Evolutionary conservation across 1,284 basidiomycete species (phyloP).

Genomic region (Ceratobasidium sp.): DNA sequence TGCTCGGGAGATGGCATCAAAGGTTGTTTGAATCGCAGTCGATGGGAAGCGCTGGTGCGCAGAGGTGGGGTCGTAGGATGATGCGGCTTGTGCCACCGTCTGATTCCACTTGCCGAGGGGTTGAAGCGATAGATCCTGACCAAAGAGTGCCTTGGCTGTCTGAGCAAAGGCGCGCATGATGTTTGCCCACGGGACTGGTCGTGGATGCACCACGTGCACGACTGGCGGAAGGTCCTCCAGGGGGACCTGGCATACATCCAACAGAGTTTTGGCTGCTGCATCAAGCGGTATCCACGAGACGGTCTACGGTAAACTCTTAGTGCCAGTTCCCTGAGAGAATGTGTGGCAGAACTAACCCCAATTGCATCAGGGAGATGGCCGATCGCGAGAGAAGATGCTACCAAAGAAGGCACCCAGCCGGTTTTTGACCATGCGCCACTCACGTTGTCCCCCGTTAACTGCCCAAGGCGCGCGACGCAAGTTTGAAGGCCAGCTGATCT

Average conservation of each 20-base stretch:
- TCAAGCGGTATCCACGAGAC: constrained; percentile 35
- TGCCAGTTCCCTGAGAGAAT: neutral
- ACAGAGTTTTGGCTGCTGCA: constrained; percentile 13
- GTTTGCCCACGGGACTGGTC: constrained; percentile 2
- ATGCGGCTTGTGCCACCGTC: constrained; percentile 1
- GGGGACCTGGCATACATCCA: constrained; percentile 6
- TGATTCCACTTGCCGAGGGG: constrained; percentile 24
- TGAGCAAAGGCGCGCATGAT: constrained; percentile 18
- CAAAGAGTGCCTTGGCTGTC: neutral
- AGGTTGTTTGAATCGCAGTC: constrained; percentile 17
- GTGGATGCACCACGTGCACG: constrained; percentile 36
- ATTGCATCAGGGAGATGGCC: constrained; percentile 36
- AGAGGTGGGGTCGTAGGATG: neutral
- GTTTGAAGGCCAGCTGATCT: constrained; percentile 25
- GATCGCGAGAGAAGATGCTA: constrained; percentile 28
- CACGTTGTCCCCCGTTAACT: constrained; percentile 40
- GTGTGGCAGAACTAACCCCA: constrained; percentile 14
- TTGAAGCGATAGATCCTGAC: constrained; percentile 2
- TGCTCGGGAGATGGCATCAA: constrained; percentile 16
- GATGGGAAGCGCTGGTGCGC: constrained; percentile 14
- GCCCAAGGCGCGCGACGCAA: constrained; percentile 43
- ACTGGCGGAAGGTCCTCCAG: constrained; percentile 3
- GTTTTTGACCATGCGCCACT: constrained; percentile 43
- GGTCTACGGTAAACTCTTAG: constrained; percentile 1
- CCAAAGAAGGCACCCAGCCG: constrained; percentile 44